Conservation (phyloP, 108 stramenopile species). For the Epithemia pelagica region DNA sequence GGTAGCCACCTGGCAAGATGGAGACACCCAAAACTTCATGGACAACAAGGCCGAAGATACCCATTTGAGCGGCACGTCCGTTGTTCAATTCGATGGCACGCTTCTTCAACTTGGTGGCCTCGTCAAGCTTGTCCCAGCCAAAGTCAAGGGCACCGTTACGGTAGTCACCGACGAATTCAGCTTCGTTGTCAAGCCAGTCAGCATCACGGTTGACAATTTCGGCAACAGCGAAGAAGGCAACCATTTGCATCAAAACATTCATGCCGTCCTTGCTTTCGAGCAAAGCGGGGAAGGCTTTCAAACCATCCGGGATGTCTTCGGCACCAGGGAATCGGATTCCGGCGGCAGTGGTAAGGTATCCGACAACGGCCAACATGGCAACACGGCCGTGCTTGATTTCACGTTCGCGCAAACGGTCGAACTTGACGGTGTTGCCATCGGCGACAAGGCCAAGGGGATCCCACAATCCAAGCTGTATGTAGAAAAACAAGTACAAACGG, state of each 20-base stretch:
- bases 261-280: constrained; percentile 36
- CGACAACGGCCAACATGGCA: constrained; percentile 68
- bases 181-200: constrained; percentile 41
- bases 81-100: constrained; percentile 61
- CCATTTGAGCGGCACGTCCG: constrained; percentile 77
- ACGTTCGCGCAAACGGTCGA: constrained; percentile 38
- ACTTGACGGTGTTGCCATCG: constrained; percentile 32
- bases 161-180: constrained; percentile 72
- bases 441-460: constrained; percentile 52
- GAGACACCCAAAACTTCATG: constrained; percentile 72
- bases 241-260: constrained; percentile 48
- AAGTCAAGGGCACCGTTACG: constrained; percentile 66
- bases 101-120: constrained; percentile 44
- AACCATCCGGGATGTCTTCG: constrained; percentile 52
- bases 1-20: constrained; percentile 26
- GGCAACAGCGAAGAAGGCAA: constrained; percentile 59
- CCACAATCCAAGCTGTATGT: constrained; percentile 77
- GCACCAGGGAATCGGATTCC: constrained; percentile 50
- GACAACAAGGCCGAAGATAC: constrained; percentile 73
- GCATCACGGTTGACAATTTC: constrained; percentile 62
- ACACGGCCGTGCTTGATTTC: constrained; percentile 77
- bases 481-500: constrained; percentile 56
- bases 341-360: constrained; percentile 59
- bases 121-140: constrained; percentile 54
- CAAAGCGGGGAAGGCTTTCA: constrained; percentile 34